These are phyloP conservation scores for Trichosporon coremiiforme DNA, from an alignment of 1,284 basidiomycete genomes.

Conservation along the genomic window DNA sequence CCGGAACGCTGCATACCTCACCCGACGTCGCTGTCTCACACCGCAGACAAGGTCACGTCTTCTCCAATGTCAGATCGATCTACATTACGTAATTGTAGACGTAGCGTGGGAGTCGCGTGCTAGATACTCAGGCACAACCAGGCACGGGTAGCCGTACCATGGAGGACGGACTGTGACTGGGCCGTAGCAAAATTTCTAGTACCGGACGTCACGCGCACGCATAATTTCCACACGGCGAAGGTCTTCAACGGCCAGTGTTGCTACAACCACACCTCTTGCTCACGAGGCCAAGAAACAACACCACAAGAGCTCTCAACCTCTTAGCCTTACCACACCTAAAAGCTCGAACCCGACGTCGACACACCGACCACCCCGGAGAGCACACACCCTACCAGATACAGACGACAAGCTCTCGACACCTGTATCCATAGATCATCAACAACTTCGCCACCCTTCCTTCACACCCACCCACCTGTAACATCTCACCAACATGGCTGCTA, in stretches of 20 bases:
- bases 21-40: too few species aligned
- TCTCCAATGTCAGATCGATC: too few species aligned
- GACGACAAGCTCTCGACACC: neutral
- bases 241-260: neutral
- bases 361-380: neutral
- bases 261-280: neutral
- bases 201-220: neutral
- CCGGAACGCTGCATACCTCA: too few species aligned
- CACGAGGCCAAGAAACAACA: neutral
- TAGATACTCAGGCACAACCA: neutral
- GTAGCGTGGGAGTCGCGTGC: neutral
- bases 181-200: constrained; percentile 12
- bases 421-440: constrained; percentile 13
- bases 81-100: neutral
- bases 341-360: constrained; percentile 8
- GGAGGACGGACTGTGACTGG: neutral
- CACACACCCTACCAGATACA: neutral
- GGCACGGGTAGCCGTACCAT: neutral
- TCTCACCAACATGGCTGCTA: constrained; percentile 19
- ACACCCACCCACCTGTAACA: constrained; percentile 4
- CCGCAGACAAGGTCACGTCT: too few species aligned
- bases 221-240: neutral
- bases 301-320: neutral
- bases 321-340: neutral
- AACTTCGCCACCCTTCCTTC: constrained; percentile 11